phyloP scores from a whole-genome alignment of 2,329 filamentous ascomycete genomes.

The Penicillium fuscoglaucum region DNA sequence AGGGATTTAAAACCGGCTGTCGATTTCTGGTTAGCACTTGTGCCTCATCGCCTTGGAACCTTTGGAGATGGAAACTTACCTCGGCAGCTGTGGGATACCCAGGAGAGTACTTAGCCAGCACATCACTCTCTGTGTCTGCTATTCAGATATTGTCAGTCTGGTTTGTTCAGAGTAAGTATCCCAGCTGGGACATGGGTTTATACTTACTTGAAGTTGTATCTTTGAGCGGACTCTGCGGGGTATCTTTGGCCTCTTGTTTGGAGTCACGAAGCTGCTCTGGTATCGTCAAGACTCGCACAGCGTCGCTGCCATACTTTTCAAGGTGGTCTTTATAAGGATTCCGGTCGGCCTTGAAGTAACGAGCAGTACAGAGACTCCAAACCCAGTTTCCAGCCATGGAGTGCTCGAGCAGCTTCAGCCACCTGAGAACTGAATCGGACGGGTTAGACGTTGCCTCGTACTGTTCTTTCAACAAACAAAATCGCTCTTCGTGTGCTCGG shows the following conservation, averaged over 20 bases:
- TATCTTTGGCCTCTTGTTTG: neutral
- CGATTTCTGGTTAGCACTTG: neutral
- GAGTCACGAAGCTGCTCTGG: neutral
- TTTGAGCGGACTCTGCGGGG: neutral
- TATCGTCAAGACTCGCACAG: neutral
- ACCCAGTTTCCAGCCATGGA: neutral
- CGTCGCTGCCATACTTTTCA: neutral
- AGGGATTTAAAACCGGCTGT: neutral
- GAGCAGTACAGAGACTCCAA: neutral
- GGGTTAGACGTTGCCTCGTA: neutral
- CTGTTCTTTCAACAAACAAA: neutral
- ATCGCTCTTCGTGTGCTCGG: neutral
- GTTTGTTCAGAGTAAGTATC: neutral
- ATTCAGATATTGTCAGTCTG: neutral
- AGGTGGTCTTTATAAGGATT: neutral
- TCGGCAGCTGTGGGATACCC: neutral
- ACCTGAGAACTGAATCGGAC: neutral
- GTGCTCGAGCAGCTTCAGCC: neutral
- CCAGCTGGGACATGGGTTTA: neutral
- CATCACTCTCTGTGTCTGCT: neutral
- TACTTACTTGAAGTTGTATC: neutral
- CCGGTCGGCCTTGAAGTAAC: neutral
- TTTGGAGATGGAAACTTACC: neutral
- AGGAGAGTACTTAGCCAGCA: neutral
- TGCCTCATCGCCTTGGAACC: too few species aligned